Conservation (phyloP, 2,329 filamentous ascomycete genomes). For the Aspergillus sp. region DNA sequence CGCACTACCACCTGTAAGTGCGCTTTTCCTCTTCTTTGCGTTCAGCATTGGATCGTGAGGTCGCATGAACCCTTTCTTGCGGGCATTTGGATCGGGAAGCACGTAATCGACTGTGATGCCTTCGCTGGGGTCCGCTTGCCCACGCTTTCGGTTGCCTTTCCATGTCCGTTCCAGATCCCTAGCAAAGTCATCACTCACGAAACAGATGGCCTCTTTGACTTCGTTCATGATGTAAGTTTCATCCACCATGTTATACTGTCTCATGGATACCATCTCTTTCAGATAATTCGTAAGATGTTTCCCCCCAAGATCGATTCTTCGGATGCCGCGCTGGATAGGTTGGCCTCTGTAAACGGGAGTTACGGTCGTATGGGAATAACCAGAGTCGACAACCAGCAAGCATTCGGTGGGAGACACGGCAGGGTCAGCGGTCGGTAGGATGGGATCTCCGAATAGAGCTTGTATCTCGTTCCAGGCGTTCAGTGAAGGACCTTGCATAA, state of each 20-base stretch:
- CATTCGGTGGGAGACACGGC: constrained; percentile 66
- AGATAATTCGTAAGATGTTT: constrained; percentile 93
- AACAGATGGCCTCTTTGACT: constrained; percentile 89
- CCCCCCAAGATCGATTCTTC: constrained; percentile 85
- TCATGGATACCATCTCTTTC: constrained; percentile 81
- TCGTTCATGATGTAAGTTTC: constrained; percentile 93
- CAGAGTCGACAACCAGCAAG: constrained; percentile 84
- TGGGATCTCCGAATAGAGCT: constrained; percentile 63
- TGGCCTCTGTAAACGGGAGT: constrained; percentile 80
- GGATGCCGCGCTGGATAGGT: constrained; percentile 75
- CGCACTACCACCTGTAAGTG: constrained; percentile 48
- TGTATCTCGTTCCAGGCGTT: constrained; percentile 82
- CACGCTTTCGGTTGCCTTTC: constrained; percentile 65
- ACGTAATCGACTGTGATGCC: constrained; percentile 84
- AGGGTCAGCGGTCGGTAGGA: constrained; percentile 39
- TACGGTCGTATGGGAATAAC: constrained; percentile 89
- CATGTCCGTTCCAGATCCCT: constrained; percentile 77
- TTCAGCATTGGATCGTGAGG: constrained; percentile 71
- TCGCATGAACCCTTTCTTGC: constrained; percentile 67
- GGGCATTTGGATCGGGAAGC: constrained; percentile 72
- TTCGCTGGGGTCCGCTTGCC: constrained; percentile 25
- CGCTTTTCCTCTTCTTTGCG: constrained; percentile 50
- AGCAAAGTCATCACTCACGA: constrained; percentile 74
- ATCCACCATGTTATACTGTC: constrained; percentile 94
- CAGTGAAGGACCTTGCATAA: constrained; percentile 61